Percentiles rank a stretch among this genome's conserved stretches.
Evolutionary conservation across 2,329 filamentous ascomycete genomes (phyloP).

Genomic region (Pseudocercospora cruenta): DNA sequence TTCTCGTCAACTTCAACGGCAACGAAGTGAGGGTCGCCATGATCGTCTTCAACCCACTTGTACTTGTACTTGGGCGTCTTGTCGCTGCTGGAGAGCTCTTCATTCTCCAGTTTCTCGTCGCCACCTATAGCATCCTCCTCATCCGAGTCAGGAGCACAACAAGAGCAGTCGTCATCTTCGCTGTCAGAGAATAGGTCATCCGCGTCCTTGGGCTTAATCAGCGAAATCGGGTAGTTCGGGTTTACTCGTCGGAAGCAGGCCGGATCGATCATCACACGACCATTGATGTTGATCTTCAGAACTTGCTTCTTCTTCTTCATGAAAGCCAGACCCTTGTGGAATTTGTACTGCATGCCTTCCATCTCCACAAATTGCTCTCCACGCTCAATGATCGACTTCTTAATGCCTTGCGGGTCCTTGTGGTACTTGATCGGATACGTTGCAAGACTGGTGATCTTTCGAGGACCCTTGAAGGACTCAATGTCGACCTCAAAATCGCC

Average conservation of each 20-base stretch:
- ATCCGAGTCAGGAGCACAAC: slow-evolving; percentile 44
- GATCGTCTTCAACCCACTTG: slow-evolving; percentile 52
- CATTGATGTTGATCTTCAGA: slow-evolving; percentile 81
- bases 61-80: slow-evolving; percentile 43
- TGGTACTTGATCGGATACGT: slow-evolving; percentile 82
- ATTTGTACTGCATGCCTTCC: slow-evolving; percentile 81
- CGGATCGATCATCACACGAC: slow-evolving; percentile 85
- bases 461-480: slow-evolving; percentile 74
- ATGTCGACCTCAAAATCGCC: slow-evolving; percentile 72
- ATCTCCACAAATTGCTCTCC: slow-evolving; percentile 83
- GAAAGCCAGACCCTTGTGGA: slow-evolving; percentile 82
- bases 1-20: slow-evolving; percentile 60
- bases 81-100: slow-evolving; percentile 55
- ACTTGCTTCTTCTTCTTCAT: slow-evolving; percentile 77
- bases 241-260: slow-evolving; percentile 81
- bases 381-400: slow-evolving; percentile 70
- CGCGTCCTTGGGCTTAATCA: slow-evolving; percentile 68
- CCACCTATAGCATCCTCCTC: slow-evolving; percentile 49
- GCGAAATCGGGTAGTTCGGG: slow-evolving; percentile 79
- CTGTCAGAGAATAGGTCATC: slow-evolving; percentile 55
- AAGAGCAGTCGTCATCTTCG: slow-evolving; percentile 50
- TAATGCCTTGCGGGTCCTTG: slow-evolving; percentile 68
- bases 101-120: slow-evolving; percentile 52
- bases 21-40: slow-evolving; percentile 55
- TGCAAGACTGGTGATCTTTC: slow-evolving; percentile 77